These are phyloP conservation scores for Rhodotorula babjevae DNA, from an alignment of 768 basidiomycete species.

Conservation along the genomic window DNA sequence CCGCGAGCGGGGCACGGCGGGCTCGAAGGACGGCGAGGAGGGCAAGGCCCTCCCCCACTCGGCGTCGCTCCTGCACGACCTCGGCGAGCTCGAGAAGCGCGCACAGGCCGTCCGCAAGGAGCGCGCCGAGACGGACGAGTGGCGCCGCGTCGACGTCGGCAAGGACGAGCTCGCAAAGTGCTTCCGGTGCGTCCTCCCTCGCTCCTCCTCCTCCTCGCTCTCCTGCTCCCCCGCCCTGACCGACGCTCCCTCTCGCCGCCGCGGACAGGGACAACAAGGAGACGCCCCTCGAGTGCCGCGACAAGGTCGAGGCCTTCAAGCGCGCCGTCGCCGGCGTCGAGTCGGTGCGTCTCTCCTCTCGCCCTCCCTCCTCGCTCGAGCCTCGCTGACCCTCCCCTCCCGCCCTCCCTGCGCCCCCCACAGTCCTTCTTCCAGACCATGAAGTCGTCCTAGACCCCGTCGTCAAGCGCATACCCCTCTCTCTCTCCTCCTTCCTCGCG, in stretches of 20 bases:
- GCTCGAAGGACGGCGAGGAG: constrained; percentile 49
- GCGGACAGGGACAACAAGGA: constrained; percentile 30
- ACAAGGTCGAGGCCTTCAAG: constrained; percentile 37
- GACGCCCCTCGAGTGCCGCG: constrained; percentile 35
- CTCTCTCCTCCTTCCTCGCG: too few species aligned
- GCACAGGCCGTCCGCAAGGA: constrained; percentile 58
- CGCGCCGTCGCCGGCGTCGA: constrained; percentile 36
- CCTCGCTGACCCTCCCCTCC: too few species aligned
- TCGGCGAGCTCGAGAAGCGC: constrained; percentile 67
- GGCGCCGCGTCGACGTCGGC: constrained; percentile 54
- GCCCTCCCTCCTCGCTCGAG: neutral
- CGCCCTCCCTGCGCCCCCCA: neutral
- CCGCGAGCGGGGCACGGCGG: constrained; percentile 55
- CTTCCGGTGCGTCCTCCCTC: constrained; percentile 54
- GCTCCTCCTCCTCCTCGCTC: too few species aligned
- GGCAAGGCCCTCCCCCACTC: constrained; percentile 53
- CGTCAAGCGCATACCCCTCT: too few species aligned
- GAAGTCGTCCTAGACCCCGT: constrained; percentile 11
- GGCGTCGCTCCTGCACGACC: constrained; percentile 62
- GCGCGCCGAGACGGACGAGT: constrained; percentile 54
- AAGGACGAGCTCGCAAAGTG: constrained; percentile 65
- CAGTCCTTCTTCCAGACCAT: constrained; percentile 27
- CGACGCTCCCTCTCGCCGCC: too few species aligned
- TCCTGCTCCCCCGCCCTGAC: constrained; percentile 41
- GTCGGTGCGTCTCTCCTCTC: constrained; percentile 6